Percentiles rank a stretch among this genome's conserved stretches.
Evolutionary conservation across 2,329 filamentous ascomycete genomes (phyloP).

Genomic region (Diaporthe sp.): DNA sequence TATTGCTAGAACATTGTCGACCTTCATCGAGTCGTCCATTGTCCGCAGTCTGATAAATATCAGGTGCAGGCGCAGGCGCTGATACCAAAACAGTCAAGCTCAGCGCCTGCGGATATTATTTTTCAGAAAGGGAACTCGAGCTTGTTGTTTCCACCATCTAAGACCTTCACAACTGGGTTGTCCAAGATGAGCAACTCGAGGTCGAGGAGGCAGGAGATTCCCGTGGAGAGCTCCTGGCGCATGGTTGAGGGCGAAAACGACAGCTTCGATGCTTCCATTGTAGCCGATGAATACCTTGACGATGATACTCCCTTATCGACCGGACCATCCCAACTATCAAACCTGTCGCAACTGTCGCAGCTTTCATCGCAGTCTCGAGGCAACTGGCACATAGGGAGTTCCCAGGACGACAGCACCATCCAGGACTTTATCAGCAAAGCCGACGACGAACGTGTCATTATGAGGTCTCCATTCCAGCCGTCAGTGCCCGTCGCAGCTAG

Average conservation of each 20-base stretch:
- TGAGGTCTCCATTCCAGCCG: conserved; percentile 68
- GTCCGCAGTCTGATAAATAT: conserved; percentile 1
- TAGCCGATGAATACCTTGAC: conserved; percentile 61
- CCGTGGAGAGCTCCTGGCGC: conserved; percentile 71
- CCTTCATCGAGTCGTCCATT: background rate
- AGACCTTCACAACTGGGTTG: background rate
- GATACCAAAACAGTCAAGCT: background rate
- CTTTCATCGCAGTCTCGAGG: conserved; percentile 48
- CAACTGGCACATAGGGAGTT: conserved; percentile 58
- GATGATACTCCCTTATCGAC: conserved; percentile 57
- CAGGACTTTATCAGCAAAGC: conserved; percentile 66
- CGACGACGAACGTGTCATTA: conserved; percentile 69
- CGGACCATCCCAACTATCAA: conserved; percentile 62
- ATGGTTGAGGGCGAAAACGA: conserved; percentile 73
- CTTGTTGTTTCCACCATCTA: background rate
- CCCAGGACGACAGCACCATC: conserved; percentile 67
- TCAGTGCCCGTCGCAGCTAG: conserved; percentile 60
- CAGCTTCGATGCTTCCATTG: conserved; percentile 70
- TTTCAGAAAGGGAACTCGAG: background rate
- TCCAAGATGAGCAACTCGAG: conserved; percentile 33
- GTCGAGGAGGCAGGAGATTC: conserved; percentile 50
- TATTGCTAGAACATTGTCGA: background rate
- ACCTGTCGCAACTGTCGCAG: conserved; percentile 49
- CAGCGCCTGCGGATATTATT: background rate
- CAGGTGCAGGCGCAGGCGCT: background rate